phyloP scores from a whole-genome alignment of 1,284 basidiomycete species.

The Boletellus deceptivus region DNA sequence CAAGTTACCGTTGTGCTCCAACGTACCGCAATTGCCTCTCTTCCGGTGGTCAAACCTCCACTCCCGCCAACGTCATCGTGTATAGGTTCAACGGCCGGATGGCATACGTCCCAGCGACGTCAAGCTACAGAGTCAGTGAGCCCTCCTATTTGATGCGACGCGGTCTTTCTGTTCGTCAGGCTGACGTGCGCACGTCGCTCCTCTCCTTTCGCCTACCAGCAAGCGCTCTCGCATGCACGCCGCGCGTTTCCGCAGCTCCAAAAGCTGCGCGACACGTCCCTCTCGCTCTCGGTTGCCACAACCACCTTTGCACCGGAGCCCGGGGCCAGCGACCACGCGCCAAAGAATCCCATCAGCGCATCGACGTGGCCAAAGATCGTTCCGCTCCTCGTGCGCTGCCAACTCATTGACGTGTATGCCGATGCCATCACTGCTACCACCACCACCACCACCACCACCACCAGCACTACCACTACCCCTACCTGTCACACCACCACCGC shows the following conservation, averaged over 20 bases:
- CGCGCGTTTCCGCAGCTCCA: conserved; percentile 45
- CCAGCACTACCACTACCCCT: no score
- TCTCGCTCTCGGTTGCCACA: conserved; percentile 44
- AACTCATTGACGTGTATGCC: conserved; percentile 49
- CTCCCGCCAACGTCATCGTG: conserved; percentile 45
- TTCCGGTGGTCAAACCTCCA: background rate
- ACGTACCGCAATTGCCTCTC: no score
- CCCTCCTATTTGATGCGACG: no score
- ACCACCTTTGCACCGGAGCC: no score
- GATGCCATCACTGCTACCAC: no score
- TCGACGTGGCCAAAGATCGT: conserved; percentile 54
- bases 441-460: no score
- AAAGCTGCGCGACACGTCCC: conserved; percentile 38
- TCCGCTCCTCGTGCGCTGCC: conserved; percentile 45
- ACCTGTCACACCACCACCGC: no score
- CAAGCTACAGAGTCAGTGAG: conserved; percentile 46
- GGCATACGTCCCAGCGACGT: conserved; percentile 52
- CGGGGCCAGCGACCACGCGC: no score
- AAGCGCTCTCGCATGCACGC: conserved; percentile 52
- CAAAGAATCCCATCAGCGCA: conserved; percentile 43
- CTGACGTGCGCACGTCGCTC: background rate
- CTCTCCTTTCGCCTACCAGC: conserved; percentile 31
- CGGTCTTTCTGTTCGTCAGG: no score
- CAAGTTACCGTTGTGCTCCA: no score
- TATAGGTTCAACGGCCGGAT: conserved; percentile 46